phyloP scores from a whole-genome alignment of 495 filamentous ascomycete species.

The Hypoxylon trugodes region DNA sequence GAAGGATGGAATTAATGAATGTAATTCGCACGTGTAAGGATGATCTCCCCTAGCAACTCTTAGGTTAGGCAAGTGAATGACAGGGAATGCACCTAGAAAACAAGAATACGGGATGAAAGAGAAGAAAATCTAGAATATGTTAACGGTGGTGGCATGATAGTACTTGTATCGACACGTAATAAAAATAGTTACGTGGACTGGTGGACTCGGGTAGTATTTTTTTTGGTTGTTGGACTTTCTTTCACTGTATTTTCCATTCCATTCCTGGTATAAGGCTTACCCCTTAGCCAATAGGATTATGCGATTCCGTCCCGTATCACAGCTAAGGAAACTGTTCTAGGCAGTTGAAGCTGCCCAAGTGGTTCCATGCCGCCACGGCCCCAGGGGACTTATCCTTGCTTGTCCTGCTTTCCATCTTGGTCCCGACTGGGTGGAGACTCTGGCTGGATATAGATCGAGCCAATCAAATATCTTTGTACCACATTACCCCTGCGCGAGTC shows the following conservation, averaged over 20 bases:
- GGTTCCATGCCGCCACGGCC: constrained; percentile 25
- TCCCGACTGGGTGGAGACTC: constrained; percentile 30
- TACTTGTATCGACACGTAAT: constrained; percentile 38
- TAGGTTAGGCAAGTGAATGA: background rate
- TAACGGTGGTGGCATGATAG: constrained; percentile 15
- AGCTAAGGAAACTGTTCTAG: background rate
- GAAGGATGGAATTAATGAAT: constrained; percentile 17
- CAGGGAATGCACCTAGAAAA: constrained; percentile 11
- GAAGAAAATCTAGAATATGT: constrained; percentile 23
- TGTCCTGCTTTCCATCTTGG: constrained; percentile 37
- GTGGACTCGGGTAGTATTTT: constrained; percentile 5
- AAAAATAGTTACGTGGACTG: constrained; percentile 23
- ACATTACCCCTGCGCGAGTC: constrained; percentile 21
- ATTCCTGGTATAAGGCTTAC: constrained; percentile 24
- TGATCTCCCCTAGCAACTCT: constrained; percentile 12
- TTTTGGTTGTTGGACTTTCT: constrained; percentile 19
- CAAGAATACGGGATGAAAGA: constrained; percentile 26
- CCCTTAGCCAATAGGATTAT: constrained; percentile 9
- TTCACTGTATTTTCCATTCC: constrained; percentile 12
- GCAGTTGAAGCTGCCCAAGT: constrained; percentile 5
- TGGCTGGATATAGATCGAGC: constrained; percentile 25
- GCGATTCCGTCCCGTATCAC: background rate
- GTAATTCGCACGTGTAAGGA: constrained; percentile 35
- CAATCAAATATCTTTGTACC: constrained; percentile 15
- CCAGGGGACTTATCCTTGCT: constrained; percentile 16